Evolutionary conservation across 2,329 filamentous ascomycete genomes (phyloP), one percentile per base, ranked within the genome.

Genomic region (Aspergillus sp.): DNA sequence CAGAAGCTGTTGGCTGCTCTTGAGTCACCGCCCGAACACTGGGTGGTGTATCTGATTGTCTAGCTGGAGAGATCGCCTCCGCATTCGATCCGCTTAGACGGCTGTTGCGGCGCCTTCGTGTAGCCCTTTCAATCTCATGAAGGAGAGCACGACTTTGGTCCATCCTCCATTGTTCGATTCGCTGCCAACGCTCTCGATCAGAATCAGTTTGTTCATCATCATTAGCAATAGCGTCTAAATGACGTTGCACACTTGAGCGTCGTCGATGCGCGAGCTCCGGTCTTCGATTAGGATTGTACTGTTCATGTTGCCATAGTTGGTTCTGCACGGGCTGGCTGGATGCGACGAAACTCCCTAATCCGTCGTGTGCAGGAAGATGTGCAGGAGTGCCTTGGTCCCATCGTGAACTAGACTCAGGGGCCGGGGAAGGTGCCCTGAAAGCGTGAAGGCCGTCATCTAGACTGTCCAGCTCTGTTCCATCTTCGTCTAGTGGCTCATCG

Each of bases 371-470:
- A 0, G 95, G 95, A n/a, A 99, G 82, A 2, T 96, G 85, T 0
- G 90, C 86, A 17, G 82, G 80, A 18, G 85, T 79, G 62, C 84
- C 85, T 45, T 84, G 79, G 55, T 84, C 78, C 62, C 80, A 68
- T 60, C 74, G 74, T 61, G 76, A 71, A 57, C 79, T 66, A 65
- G 75, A 55, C 62, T 74, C 64, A 48, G 73, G 66, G 62, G 74
- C 66, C 67, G 82, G 26, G 71, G 78, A 80, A 15, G 83, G 80
- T 44, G 91, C 86, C 51, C 91, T 86, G 70, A 97, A 97, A 43
- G 92, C 93, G 62, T 93, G 89, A 1, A 98, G 81, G 53, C 96
- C 93, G 69, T 93, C 93, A 71, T 98, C 93, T 41, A 98, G 81
- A 70, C 92, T 96, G 72, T 99, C 95, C 44, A 98, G 81, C 71